These are phyloP conservation scores for Neoarthrinium moseri DNA, from an alignment of 2,329 filamentous ascomycete species.

Conservation along the genomic window DNA sequence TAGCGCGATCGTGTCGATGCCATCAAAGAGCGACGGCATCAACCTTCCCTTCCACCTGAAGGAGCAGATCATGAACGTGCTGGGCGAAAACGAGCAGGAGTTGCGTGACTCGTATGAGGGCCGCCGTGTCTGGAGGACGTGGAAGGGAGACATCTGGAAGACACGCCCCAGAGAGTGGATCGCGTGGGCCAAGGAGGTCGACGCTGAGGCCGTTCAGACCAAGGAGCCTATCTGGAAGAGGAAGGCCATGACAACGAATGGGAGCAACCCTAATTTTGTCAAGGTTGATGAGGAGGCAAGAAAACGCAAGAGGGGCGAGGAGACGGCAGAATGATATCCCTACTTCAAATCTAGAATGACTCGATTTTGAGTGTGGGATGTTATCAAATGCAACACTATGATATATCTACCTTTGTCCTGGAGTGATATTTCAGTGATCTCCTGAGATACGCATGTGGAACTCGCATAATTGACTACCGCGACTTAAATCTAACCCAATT, in stretches of 20 bases:
- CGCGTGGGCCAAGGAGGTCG: slow-evolving; percentile 53
- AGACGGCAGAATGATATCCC: neutral
- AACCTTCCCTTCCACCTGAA: slow-evolving; percentile 58
- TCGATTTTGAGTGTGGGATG: neutral
- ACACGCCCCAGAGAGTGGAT: slow-evolving; percentile 54
- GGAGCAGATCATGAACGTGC: slow-evolving; percentile 49
- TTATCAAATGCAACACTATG: neutral
- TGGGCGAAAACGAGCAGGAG: slow-evolving; percentile 46
- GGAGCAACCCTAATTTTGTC: slow-evolving; percentile 9
- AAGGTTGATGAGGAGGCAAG: slow-evolving; percentile 6
- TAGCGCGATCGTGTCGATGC: slow-evolving; percentile 46
- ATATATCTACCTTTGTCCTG: no score
- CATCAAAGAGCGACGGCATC: slow-evolving; percentile 46
- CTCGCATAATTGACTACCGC: no score
- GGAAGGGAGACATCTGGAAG: slow-evolving; percentile 59
- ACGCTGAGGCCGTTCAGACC: slow-evolving; percentile 28
- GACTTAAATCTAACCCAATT: no score
- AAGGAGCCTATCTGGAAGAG: slow-evolving; percentile 33
- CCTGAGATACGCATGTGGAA: no score
- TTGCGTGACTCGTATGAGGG: slow-evolving; percentile 55
- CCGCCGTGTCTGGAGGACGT: slow-evolving; percentile 54
- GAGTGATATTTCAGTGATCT: no score
- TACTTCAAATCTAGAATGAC: neutral
- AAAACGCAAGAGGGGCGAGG: slow-evolving; percentile 2
- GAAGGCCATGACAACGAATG: slow-evolving; percentile 7